These are phyloP conservation scores for Cytospora mali DNA, from an alignment of 2,329 filamentous ascomycete species.

Conservation along the genomic window DNA sequence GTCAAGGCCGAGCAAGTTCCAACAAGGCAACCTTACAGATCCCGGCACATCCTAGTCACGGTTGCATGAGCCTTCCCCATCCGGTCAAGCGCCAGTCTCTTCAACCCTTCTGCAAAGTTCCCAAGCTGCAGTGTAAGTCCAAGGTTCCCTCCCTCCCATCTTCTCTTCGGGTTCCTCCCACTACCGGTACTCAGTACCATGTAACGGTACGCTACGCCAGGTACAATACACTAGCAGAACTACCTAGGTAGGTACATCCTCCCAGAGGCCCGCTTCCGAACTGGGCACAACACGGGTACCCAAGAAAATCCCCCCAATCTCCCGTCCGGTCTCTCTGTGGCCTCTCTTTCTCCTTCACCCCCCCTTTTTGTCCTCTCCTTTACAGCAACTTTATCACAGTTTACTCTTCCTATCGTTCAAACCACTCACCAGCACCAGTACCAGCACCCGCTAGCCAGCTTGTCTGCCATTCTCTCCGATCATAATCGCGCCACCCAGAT, in stretches of 20 bases:
- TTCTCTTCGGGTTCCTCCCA: not conserved
- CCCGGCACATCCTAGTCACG: not conserved
- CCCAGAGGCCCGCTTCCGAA: not conserved
- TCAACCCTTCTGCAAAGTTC: not conserved
- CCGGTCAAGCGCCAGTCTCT: constrained; percentile 6
- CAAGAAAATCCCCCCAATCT: constrained; percentile 17
- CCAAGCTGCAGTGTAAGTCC: not conserved
- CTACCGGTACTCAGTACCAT: too few species aligned
- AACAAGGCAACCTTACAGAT: not conserved
- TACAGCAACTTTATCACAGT: not conserved
- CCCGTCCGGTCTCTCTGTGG: not conserved
- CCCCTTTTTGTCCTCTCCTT: not conserved
- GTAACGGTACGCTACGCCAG: too few species aligned
- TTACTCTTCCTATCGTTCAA: not conserved
- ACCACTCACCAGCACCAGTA: not conserved
- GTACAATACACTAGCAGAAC: too few species aligned
- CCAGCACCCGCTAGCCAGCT: not conserved
- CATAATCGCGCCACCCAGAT: not conserved
- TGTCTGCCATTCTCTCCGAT: constrained; percentile 2
- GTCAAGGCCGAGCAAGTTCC: not conserved
- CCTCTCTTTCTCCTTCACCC: not conserved
- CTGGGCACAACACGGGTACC: constrained; percentile 15
- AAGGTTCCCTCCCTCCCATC: not conserved
- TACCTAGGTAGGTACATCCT: too few species aligned
- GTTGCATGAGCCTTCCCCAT: constrained; percentile 11